Base-by-base conservation (phyloP, 208 protist genomes). In the Leishmania aethiopica region DNA sequence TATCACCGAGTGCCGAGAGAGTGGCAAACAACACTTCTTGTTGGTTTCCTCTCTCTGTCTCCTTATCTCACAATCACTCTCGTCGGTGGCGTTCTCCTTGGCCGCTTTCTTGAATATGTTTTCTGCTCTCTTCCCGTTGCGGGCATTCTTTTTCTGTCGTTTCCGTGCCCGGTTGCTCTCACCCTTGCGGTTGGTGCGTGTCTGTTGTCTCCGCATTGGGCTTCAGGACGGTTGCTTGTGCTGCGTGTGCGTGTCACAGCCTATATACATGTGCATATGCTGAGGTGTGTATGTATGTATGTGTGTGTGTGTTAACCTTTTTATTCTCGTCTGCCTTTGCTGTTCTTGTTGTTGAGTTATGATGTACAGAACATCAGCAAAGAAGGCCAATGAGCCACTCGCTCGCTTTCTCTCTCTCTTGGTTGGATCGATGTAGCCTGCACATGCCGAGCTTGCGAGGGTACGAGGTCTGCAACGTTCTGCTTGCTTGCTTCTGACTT, bases 311-410 rank as follows among this genome's bases (percentile, higher is more conserved):
- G n/a, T 28, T n/a, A 53, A 1, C 10, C 32, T 75, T 73, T 51
- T 72, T 72, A 45, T 72, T 78, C 47, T 78, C n/a, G 2, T 84
- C 78, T 78, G 25, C 32, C 5, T 42, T 22, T 40, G n/a, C 25
- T 40, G 35, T 40, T 35, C 45, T 75, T 47, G 40, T 19, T 75
- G 45, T 49, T 32, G 40, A 53, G 17, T 0, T 19, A 37, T 32
- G 5, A 75, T 75, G 40, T 75, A 62, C 57, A 62, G 57, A 62
- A 62, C 22, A 32, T 62, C 25, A 62, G 57, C 57, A 62, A n/a
- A 62, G 64, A 42, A 28, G 64, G 64, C 25, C 25, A 42, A 62
- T 32, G 28, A n/a, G 57, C 28, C 57, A 62, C 57, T 42, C 40
- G 40, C 40, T 42, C 57, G 17, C 25, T 25, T 8, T n/a, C 28